A percentile compares a stretch with the other conserved stretches of the same genome.
phyloP scores from a whole-genome alignment of 768 basidiomycete species.

The Aureoboletus auriporus region DNA sequence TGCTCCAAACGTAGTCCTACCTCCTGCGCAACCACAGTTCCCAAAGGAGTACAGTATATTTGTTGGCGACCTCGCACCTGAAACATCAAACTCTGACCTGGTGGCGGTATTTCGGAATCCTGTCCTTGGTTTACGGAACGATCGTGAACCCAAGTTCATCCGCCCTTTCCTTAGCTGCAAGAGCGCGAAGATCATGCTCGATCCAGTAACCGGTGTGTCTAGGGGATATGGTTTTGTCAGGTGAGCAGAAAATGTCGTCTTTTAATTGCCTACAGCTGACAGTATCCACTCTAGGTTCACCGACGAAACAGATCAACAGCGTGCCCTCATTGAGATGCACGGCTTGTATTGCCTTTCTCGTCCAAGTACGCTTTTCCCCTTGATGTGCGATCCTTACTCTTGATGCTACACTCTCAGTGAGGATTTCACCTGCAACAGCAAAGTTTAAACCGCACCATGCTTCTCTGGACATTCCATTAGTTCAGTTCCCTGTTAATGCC shows the following conservation, averaged over 20 bases:
- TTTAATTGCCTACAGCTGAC: conserved; percentile 6
- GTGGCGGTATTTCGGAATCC: conserved; percentile 91
- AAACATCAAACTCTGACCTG: conserved; percentile 93
- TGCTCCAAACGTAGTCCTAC: conserved; percentile 23
- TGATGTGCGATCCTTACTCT: conserved; percentile 2
- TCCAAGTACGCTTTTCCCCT: conserved; percentile 56
- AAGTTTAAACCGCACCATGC: conserved; percentile 67
- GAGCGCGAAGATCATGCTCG: conserved; percentile 94
- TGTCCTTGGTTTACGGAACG: conserved; percentile 77
- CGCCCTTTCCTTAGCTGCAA: conserved; percentile 88
- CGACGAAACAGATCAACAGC: conserved; percentile 83
- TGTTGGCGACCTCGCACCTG: conserved; percentile 89
- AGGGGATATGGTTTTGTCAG: conserved; percentile 93
- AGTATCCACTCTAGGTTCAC: conserved; percentile 57
- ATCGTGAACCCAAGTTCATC: conserved; percentile 86
- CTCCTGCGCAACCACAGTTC: conserved; percentile 49
- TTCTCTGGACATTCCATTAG: conserved; percentile 44
- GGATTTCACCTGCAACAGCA: conserved; percentile 85
- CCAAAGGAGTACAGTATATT: conserved; percentile 92
- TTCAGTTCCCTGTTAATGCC: conserved; percentile 37
- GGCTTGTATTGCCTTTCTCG: conserved; percentile 86
- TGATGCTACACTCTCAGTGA: conserved; percentile 54
- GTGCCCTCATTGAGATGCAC: conserved; percentile 89
- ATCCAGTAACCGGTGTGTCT: conserved; percentile 84
- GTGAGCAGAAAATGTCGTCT: conserved; percentile 36